Evolutionary conservation across 2,329 filamentous ascomycete species (phyloP), one percentile per base, ranked within the genome.

Genomic region (Tolypocladium pustulatum): DNA sequence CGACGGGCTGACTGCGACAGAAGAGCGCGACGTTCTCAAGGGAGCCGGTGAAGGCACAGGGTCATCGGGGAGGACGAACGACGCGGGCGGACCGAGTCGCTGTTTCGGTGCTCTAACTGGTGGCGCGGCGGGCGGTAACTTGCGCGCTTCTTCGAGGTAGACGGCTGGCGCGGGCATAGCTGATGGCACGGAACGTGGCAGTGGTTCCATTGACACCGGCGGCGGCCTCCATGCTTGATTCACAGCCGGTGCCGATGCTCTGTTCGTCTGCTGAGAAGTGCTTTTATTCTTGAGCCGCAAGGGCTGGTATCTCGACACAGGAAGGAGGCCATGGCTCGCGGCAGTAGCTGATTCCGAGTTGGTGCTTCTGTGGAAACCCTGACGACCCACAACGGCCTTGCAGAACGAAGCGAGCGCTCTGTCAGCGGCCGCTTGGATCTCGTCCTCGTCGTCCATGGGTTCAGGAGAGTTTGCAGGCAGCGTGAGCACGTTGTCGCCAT

Each of bases 241-340:
- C n/a, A 13, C 46, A 10, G 38, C 22, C 15, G 54, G 32, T 3
- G 34, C 30, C 1, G 56, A 58, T 9, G 15, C 15, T 7, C 40
- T 15, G 6, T 37, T 46, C 4, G 49, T 25, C 9, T 36, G 22
- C n/a, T 49, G 34, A 8, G 22, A 20, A n/a, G 20, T 6, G 20
- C 52, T 12, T 55, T 63, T 65, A 9, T 66, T 65, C 54, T 60
- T 68, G 54, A 65, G 63, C 12, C 67, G 68, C 6, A 78, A 67
- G 10, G 74, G 66, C 46, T 75, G 75, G 43, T 76, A 73, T 46
- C 71, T 74, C 5, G 72, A 65, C n/a, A 71, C 64, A 1, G 75
- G 73, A 25, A 72, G 65, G 59, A 71, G 75, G 57, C 64, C 61
- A 3, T 61, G 27, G 1, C 61, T 61, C 7, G 63, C 60, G 13